phyloP scores from a whole-genome alignment of 768 basidiomycete genomes.

The Cantharellus cinnabarinus region DNA sequence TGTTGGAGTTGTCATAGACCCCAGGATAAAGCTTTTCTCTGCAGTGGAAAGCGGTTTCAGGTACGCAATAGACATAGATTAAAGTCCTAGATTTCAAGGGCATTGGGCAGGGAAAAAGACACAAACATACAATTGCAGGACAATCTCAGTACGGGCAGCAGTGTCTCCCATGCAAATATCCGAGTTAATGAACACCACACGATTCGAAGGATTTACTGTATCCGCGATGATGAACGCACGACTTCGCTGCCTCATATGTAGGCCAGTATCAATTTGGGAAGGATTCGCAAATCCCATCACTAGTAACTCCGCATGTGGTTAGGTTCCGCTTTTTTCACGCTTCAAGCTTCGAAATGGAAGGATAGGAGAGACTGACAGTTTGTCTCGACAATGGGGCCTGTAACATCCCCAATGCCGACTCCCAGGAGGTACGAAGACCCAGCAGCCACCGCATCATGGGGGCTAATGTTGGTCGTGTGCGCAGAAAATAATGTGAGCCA shows the following conservation, averaged over 20 bases:
- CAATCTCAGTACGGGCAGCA: constrained; percentile 47
- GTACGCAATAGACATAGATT: no score
- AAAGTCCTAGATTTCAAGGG: not conserved
- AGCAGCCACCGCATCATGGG: not conserved
- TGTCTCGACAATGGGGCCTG: constrained; percentile 63
- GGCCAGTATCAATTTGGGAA: constrained; percentile 45
- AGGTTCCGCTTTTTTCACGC: not conserved
- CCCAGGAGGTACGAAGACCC: not conserved
- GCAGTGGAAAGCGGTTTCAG: not conserved
- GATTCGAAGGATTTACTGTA: constrained; percentile 29
- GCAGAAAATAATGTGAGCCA: not conserved
- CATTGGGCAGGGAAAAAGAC: not conserved
- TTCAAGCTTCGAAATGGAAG: not conserved
- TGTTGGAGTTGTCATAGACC: constrained; percentile 47
- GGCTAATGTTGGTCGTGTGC: not conserved
- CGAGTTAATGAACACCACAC: constrained; percentile 59
- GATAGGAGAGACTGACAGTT: constrained; percentile 20
- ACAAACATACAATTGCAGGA: constrained; percentile 15
- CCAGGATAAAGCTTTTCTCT: constrained; percentile 25
- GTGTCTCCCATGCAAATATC: constrained; percentile 73
- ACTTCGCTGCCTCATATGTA: constrained; percentile 62
- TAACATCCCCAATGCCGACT: constrained; percentile 46
- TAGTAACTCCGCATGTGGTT: constrained; percentile 23
- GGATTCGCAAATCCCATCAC: constrained; percentile 41
- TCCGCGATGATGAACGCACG: constrained; percentile 62